A percentile compares a stretch with the other conserved stretches of the same genome.
phyloP scores from a whole-genome alignment of 768 basidiomycete genomes.

The Auricularia sp. region DNA sequence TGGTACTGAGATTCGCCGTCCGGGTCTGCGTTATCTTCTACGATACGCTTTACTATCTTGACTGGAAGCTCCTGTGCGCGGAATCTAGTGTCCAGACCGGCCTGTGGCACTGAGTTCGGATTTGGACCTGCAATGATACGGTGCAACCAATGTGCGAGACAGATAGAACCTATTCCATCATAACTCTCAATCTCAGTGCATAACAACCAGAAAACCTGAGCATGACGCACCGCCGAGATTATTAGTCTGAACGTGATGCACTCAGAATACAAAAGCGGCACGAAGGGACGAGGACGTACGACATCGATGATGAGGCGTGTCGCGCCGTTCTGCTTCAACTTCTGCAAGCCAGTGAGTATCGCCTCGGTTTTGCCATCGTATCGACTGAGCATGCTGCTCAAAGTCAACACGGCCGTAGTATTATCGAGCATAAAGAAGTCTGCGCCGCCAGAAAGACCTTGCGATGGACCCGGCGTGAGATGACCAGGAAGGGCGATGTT shows the following conservation, averaged over 20 bases:
- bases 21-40: conserved; percentile 33
- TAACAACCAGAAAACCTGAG: background rate
- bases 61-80: conserved; percentile 41
- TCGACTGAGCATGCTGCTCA: conserved; percentile 42
- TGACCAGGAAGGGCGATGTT: conserved; percentile 28
- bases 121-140: conserved; percentile 43
- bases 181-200: background rate
- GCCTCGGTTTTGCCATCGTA: conserved; percentile 31
- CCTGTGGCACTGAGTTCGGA: conserved; percentile 40
- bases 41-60: conserved; percentile 36
- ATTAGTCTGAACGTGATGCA: conserved; percentile 12
- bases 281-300: conserved; percentile 13
- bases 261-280: background rate
- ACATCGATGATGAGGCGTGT: conserved; percentile 49
- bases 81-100: conserved; percentile 40
- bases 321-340: conserved; percentile 37
- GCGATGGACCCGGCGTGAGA: conserved; percentile 25
- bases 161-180: conserved; percentile 35
- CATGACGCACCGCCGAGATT: conserved; percentile 21
- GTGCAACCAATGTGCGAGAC: conserved; percentile 37
- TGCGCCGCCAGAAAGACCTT: conserved; percentile 39
- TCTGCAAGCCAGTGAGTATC: conserved; percentile 37
- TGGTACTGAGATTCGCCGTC: conserved; percentile 35
- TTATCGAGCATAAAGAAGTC: conserved; percentile 47
- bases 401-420: conserved; percentile 43